A percentile compares a stretch with the other conserved stretches of the same genome.
Evolutionary conservation across 106 monocot species (phyloP).

Genomic region (Xerophyta viscosa): DNA sequence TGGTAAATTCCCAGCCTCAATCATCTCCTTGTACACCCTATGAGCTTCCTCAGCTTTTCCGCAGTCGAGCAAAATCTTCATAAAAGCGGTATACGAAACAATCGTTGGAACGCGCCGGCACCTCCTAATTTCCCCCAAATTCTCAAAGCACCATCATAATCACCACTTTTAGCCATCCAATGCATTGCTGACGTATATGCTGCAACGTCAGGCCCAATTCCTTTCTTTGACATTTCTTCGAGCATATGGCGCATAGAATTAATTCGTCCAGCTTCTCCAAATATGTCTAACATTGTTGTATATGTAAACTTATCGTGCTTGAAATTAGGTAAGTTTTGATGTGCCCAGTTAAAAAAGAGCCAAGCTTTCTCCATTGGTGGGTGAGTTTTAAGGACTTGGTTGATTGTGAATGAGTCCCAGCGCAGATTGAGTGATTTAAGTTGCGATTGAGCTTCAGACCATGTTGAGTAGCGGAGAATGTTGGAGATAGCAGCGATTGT

Average conservation of each 20-base stretch:
- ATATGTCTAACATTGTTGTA: conserved; percentile 90
- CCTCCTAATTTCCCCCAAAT: conserved; percentile 69
- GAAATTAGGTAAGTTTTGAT: conserved; percentile 24
- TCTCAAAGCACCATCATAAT: conserved; percentile 43
- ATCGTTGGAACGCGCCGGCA: conserved; percentile 31
- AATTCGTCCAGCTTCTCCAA: conserved; percentile 80
- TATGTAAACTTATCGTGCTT: conserved; percentile 88
- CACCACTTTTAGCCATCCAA: conserved; percentile 52
- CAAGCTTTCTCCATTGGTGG: conserved; percentile 80
- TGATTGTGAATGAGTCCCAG: conserved; percentile 81
- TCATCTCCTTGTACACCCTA: conserved; percentile 50
- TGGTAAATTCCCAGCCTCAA: conserved; percentile 45
- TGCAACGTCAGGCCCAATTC: conserved; percentile 42
- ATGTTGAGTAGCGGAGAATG: conserved; percentile 55
- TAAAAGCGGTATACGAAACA: conserved; percentile 71
- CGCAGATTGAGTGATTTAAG: conserved; percentile 26
- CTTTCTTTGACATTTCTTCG: conserved; percentile 43
- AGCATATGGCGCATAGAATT: conserved; percentile 40
- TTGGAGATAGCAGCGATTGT: conserved; percentile 38
- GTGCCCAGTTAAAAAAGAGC: conserved; percentile 85
- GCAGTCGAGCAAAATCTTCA: conserved; percentile 58
- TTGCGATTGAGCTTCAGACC: conserved; percentile 29
- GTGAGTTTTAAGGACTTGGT: conserved; percentile 78
- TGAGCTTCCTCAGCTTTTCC: conserved; percentile 44
- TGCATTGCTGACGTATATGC: conserved; percentile 57